Evolutionary conservation across 192 early-diverging fungal species (phyloP).

Genomic region (Chytriomyces hyalinus): DNA sequence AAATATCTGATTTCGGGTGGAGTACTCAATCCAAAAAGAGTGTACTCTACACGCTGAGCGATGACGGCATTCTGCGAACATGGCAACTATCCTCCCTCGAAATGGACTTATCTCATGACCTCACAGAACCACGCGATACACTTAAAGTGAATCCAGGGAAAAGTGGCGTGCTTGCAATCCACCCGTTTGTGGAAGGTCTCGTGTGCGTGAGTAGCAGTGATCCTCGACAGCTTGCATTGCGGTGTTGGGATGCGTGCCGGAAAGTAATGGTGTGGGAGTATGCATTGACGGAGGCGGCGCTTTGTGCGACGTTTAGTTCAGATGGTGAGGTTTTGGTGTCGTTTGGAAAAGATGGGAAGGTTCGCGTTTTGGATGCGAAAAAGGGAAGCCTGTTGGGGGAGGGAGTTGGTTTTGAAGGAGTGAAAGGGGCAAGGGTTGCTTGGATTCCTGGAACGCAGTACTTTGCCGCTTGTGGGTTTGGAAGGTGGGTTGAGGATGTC

Average conservation of each 20-base stretch:
- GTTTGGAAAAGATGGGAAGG: slow-evolving; percentile 67
- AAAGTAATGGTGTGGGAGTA: slow-evolving; percentile 23
- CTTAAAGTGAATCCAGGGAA: slow-evolving; percentile 23
- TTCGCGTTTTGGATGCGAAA: slow-evolving; percentile 69
- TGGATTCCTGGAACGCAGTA: slow-evolving; percentile 67
- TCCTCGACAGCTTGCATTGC: slow-evolving; percentile 47
- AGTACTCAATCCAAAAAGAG: slow-evolving; percentile 70
- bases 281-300: slow-evolving; percentile 38
- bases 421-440: slow-evolving; percentile 62
- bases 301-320: slow-evolving; percentile 44
- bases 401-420: slow-evolving; percentile 71
- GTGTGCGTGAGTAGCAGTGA: slow-evolving; percentile 67
- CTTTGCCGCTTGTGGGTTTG: slow-evolving; percentile 73
- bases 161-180: slow-evolving; percentile 55
- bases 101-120: slow-evolving; percentile 46
- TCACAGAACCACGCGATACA: slow-evolving; percentile 37
- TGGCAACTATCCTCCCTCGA: slow-evolving; percentile 51
- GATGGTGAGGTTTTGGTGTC: slow-evolving; percentile 73
- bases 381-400: slow-evolving; percentile 61
- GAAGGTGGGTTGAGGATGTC: slow-evolving; percentile 20
- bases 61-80: slow-evolving; percentile 69
- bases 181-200: slow-evolving; percentile 64
- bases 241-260: slow-evolving; percentile 60
- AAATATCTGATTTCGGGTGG: slow-evolving; percentile 71
- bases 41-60: slow-evolving; percentile 61